These are phyloP conservation scores for Paulownia fortunei DNA, from an alignment of 257 asterid genomes.

Conservation along the genomic window DNA sequence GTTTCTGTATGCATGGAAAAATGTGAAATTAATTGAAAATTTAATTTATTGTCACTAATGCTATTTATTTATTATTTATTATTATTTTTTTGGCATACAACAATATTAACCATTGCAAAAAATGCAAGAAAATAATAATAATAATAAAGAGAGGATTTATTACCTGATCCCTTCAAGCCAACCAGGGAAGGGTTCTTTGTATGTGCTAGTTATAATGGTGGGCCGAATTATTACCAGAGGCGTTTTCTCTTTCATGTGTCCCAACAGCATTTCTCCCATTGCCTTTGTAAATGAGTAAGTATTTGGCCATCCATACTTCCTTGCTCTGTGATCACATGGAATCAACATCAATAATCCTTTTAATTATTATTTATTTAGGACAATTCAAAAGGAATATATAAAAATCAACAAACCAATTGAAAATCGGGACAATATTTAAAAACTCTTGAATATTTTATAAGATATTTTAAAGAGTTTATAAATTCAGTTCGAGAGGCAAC, in stretches of 20 bases:
- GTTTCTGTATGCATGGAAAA: constrained; percentile 34
- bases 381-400: no score
- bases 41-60: background rate
- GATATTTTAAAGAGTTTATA: background rate
- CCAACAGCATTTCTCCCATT: constrained; percentile 73
- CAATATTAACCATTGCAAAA: background rate
- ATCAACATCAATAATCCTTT: background rate
- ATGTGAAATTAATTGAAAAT: background rate
- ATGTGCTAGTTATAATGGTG: constrained; percentile 58
- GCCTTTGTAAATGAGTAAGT: constrained; percentile 67
- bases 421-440: no score
- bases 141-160: background rate
- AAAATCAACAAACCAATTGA: background rate
- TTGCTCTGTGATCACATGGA: constrained; percentile 50
- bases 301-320: constrained; percentile 67
- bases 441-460: no score
- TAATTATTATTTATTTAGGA: background rate
- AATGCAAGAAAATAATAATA: background rate
- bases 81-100: no score
- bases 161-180: constrained; percentile 72
- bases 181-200: constrained; percentile 65
- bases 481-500: no score
- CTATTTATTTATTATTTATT: background rate
- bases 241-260: constrained; percentile 24
- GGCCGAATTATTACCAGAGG: constrained; percentile 60